A percentile compares a stretch with the other conserved stretches of the same genome.
Conservation (phyloP, 306 rosid genomes). For the Fragaria vesca region DNA sequence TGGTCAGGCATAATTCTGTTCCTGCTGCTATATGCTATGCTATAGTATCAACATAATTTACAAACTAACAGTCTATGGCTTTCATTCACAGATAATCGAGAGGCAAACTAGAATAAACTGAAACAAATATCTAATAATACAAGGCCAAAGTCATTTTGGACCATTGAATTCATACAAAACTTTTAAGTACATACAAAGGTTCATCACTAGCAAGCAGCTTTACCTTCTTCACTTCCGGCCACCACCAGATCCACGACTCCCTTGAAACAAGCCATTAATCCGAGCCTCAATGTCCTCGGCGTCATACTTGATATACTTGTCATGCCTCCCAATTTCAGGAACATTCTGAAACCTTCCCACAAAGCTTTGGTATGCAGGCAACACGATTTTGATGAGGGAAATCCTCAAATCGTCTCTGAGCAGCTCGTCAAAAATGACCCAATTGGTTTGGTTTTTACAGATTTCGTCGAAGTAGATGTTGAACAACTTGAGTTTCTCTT, state of each 20-base stretch:
- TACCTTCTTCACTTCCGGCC: slow-evolving; percentile 55
- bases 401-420: slow-evolving; percentile 68
- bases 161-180: slow-evolving; percentile 29
- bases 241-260: slow-evolving; percentile 53
- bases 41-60: neutral
- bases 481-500: slow-evolving; percentile 70
- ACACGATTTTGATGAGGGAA: slow-evolving; percentile 50
- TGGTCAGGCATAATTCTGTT: neutral
- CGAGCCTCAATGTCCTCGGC: slow-evolving; percentile 53
- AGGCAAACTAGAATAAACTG: slow-evolving; percentile 9
- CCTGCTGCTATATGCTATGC: neutral
- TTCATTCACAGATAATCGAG: slow-evolving; percentile 7
- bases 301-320: slow-evolving; percentile 54
- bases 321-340: slow-evolving; percentile 56
- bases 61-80: slow-evolving; percentile 2
- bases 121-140: slow-evolving; percentile 19
- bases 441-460: slow-evolving; percentile 63
- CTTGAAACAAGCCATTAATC: slow-evolving; percentile 57
- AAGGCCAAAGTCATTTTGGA: slow-evolving; percentile 25
- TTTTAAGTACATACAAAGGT: slow-evolving; percentile 36
- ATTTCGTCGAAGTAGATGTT: slow-evolving; percentile 63
- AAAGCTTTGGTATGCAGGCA: slow-evolving; percentile 73
- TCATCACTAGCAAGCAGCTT: slow-evolving; percentile 13
- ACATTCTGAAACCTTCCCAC: slow-evolving; percentile 52
- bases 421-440: slow-evolving; percentile 72